Evolutionary conservation across 768 basidiomycete species (phyloP).

Genomic region (Pleurotus tuber-regium): DNA sequence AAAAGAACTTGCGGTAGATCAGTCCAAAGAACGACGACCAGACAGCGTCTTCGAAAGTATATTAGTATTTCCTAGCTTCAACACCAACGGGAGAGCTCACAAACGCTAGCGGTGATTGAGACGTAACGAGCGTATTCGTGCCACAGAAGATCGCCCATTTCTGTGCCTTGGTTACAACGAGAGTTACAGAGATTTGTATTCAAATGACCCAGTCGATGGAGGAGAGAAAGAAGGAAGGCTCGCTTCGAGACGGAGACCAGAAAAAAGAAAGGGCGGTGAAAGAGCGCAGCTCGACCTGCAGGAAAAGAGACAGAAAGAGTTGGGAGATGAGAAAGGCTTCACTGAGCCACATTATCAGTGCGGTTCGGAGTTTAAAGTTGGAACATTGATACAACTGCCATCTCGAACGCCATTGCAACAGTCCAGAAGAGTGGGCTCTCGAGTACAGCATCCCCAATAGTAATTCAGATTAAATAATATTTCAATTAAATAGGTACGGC

Average conservation of each 20-base stretch:
- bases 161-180: slow-evolving; percentile 17
- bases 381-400: slow-evolving; percentile 8
- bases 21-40: slow-evolving; percentile 84
- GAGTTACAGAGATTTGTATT: slow-evolving; percentile 13
- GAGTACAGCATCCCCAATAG: slow-evolving; percentile 7
- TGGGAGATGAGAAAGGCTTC: slow-evolving; percentile 4
- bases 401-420: slow-evolving; percentile 2
- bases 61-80: slow-evolving; percentile 11
- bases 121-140: slow-evolving; percentile 72
- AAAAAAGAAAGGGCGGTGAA: slow-evolving; percentile 21
- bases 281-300: slow-evolving; percentile 31
- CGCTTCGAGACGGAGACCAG: slow-evolving; percentile 35
- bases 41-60: slow-evolving; percentile 53
- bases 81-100: slow-evolving; percentile 43
- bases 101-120: slow-evolving; percentile 65
- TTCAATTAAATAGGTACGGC: neutral
- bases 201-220: slow-evolving; percentile 15
- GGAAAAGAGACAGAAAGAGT: slow-evolving; percentile 19
- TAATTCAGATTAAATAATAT: neutral
- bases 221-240: slow-evolving; percentile 32
- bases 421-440: slow-evolving; percentile 6
- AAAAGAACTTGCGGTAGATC: slow-evolving; percentile 92
- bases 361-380: slow-evolving; percentile 1
- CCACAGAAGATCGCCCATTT: slow-evolving; percentile 84
- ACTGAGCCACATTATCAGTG: neutral